Percentiles rank a stretch among this genome's conserved stretches.
Evolutionary conservation across 148 eudicot genomes (phyloP).

Genomic region (Simmondsia chinensis): DNA sequence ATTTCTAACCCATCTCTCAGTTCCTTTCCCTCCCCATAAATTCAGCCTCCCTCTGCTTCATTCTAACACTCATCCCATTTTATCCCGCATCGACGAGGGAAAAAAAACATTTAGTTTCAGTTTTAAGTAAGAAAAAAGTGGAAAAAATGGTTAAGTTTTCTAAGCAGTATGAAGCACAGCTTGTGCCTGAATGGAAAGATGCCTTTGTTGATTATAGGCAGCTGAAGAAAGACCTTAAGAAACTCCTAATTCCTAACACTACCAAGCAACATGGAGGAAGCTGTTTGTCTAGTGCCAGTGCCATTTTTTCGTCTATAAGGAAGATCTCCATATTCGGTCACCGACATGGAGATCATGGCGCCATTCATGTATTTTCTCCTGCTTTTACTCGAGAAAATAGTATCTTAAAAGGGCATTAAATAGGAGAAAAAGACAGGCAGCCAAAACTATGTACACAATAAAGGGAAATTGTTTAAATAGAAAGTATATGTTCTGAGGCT

Average conservation of each 20-base stretch:
- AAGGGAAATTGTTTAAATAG: no score
- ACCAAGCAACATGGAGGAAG: slow-evolving; percentile 18
- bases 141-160: slow-evolving; percentile 63
- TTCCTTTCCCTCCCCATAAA: slow-evolving; percentile 31
- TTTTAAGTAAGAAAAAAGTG: not conserved
- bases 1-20: slow-evolving; percentile 21
- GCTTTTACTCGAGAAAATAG: not conserved
- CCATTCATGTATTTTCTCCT: slow-evolving; percentile 55
- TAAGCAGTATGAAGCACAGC: slow-evolving; percentile 81
- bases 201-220: slow-evolving; percentile 84
- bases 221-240: slow-evolving; percentile 76
- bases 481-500: no score
- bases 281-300: slow-evolving; percentile 15
- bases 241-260: slow-evolving; percentile 29
- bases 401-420: not conserved
- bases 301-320: slow-evolving; percentile 44
- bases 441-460: not conserved
- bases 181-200: slow-evolving; percentile 95
- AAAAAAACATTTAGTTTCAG: no score
- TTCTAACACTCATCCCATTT: slow-evolving; percentile 31
- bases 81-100: not conserved
- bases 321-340: slow-evolving; percentile 38
- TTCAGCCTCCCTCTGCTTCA: slow-evolving; percentile 22
- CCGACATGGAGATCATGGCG: slow-evolving; percentile 30
- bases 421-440: not conserved